Evolutionary conservation across 257 asterid genomes (phyloP), one percentile per base, ranked within the genome.

Genomic region (Gardenia jasminoides): DNA sequence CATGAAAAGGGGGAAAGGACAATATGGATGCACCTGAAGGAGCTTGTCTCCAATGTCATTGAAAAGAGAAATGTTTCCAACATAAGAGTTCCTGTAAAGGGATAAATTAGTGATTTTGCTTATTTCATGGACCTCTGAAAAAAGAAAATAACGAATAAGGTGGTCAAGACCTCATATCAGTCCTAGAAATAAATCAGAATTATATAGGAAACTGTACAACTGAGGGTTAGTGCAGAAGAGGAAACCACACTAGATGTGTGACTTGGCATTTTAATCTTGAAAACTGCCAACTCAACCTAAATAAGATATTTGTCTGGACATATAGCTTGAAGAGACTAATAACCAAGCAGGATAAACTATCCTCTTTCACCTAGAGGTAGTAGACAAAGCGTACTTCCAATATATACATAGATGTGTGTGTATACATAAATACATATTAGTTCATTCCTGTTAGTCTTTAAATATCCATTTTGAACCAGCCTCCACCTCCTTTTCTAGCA

Each of bases 1-100:
- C 41, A 36, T 36, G 6, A 36, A 78, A 47, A 80, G 74, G 84
- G 73, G 36, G 47, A 84, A 59, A n/a, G n/a, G n/a, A n/a, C n/a
- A n/a, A n/a, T n/a, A n/a, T n/a, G n/a, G n/a, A n/a, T n/a, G 81
- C 87, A 94, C 98, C 98, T 92, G 91, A 71, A 80, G 85, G 75
- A 94, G 97, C 89, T 91, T 92, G 88, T 82, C 87, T 84, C 82
- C 93, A 69, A 94, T 92, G 88, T 94, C 97, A 81, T 76, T 54
- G 85, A 94, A 91, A 82, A 94, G 50, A 75, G 94, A 84, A 78
- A 81, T 43, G 85, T 94, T 94, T 77, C 98, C 98, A 73, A 94
- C 85, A 82, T 82, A 91, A 20, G 98, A 94, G 74, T 75, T 90
- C 88, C 98, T 94, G 95, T 72, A 76, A 85, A 66, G 67, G 48